Evolutionary conservation across 2,329 filamentous ascomycete genomes (phyloP), one percentile per base, ranked within the genome.

Genomic region (Allantophomopsis lycopodina): DNA sequence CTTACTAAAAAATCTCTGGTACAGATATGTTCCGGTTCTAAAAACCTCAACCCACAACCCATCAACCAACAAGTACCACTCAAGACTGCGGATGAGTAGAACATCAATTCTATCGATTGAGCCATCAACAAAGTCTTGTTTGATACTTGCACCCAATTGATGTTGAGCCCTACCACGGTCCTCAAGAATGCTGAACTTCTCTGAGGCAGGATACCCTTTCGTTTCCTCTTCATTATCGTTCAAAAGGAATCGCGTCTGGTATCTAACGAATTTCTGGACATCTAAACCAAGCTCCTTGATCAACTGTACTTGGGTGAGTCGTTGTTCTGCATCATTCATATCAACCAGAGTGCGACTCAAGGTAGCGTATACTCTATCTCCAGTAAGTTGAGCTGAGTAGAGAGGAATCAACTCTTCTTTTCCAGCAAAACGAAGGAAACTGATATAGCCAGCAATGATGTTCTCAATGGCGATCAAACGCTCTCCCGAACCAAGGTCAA

Each of bases 1-100:
- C 85, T 67, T 73, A 93, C 86, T 71, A 36, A 94, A 69, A 53
- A 95, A 87, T 44, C 79, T 78, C 53, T 83, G 83, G 61, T 94
- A 85, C n/a, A 88, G 71, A 49, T 76, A 70, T 21, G 74, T 73
- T 33, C 85, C 77, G 41, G 76, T 68, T 14, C 65, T 60, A 50
- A 89, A 84, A 16, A 84, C 77, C 42, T 79, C 68, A 13, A 70
- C 65, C 79, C 81, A 88, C 40, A 83, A 70, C 11, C 73, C 79
- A 37, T 82, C 74, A 7, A 89, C 71, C 41, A 84, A 69, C 42
- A 84, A 63, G 55, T 89, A 79, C 88, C 89, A 96, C 53, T 93
- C 83, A 43, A 95, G 62, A 31, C 83, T 78, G 41, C 81, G 73
- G 35, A 95, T 85, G 38, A 94, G 68, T 28, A 69, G 59, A 49